phyloP scores from a whole-genome alignment of 805 yeast species.

The Starmera caribaea region DNA sequence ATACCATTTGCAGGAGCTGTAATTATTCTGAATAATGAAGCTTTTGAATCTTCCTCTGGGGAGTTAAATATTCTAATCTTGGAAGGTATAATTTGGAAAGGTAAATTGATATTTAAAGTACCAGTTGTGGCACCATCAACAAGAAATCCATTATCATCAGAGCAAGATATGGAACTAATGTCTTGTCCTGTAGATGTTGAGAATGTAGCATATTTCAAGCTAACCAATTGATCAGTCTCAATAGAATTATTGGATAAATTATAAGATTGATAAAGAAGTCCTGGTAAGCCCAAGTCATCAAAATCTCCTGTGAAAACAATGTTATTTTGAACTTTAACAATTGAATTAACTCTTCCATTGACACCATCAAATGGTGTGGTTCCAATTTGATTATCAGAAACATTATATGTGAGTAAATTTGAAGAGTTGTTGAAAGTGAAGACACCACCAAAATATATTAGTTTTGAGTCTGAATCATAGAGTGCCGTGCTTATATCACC shows the following conservation, averaged over 20 bases:
- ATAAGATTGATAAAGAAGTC: constrained; percentile 16
- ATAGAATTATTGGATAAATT: constrained; percentile 31
- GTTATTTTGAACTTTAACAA: constrained; percentile 39
- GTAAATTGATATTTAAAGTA: constrained; percentile 53
- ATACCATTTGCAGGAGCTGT: constrained; percentile 79
- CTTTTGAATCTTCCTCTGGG: constrained; percentile 29
- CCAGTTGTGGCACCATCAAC: constrained; percentile 41
- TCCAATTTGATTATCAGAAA: constrained; percentile 27
- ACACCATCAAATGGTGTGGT: constrained; percentile 54
- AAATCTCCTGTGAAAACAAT: constrained; percentile 79
- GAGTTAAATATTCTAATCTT: constrained; percentile 68
- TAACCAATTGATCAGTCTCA: constrained; percentile 52
- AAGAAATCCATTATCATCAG: constrained; percentile 41
- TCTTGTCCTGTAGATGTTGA: constrained; percentile 27
- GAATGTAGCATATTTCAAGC: constrained; percentile 47
- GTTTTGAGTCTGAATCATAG: constrained; percentile 34
- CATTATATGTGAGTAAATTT: constrained; percentile 61
- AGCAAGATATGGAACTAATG: constrained; percentile 33
- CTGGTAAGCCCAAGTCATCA: constrained; percentile 28
- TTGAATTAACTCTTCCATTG: constrained; percentile 51
- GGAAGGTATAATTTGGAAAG: constrained; percentile 52
- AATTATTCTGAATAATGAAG: constrained; percentile 58
- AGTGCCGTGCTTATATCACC: constrained; percentile 36
- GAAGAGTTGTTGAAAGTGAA: constrained; percentile 42
- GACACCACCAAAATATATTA: constrained; percentile 76